Percentiles rank a stretch among this genome's conserved stretches.
Evolutionary conservation across 768 basidiomycete species (phyloP).

Genomic region (Mycena epipterygia): DNA sequence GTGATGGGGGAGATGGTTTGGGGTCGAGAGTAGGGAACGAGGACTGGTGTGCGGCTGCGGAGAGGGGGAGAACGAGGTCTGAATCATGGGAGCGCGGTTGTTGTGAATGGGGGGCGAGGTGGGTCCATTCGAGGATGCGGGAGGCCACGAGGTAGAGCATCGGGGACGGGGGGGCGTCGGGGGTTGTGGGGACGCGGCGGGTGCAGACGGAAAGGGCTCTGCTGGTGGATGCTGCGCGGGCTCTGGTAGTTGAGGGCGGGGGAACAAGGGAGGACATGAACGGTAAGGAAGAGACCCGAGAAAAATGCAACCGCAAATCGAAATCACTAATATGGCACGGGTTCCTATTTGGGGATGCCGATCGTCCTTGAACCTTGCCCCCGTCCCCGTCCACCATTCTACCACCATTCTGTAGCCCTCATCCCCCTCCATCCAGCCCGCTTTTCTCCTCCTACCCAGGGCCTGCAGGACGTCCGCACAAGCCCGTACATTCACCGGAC

Average conservation of each 20-base stretch:
- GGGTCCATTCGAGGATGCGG: slow-evolving; percentile 67
- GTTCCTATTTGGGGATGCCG: too few species aligned
- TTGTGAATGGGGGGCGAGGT: slow-evolving; percentile 56
- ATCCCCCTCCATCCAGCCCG: not conserved
- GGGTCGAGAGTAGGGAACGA: slow-evolving; percentile 33
- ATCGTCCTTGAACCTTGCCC: not conserved
- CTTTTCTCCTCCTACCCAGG: too few species aligned
- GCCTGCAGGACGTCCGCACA: too few species aligned
- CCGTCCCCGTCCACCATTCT: not conserved
- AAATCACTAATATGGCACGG: too few species aligned
- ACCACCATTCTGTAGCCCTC: not conserved
- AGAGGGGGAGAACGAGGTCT: slow-evolving; percentile 65
- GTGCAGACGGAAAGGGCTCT: slow-evolving; percentile 33
- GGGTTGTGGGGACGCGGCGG: slow-evolving; percentile 26
- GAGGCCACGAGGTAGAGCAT: slow-evolving; percentile 68
- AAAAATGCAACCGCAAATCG: too few species aligned
- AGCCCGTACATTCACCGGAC: too few species aligned
- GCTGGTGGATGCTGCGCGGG: not conserved
- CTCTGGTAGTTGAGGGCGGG: not conserved
- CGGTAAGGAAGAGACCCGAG: not conserved
- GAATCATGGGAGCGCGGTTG: slow-evolving; percentile 58
- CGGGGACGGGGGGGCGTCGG: slow-evolving; percentile 47
- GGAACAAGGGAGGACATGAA: not conserved
- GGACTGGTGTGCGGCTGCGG: slow-evolving; percentile 62
- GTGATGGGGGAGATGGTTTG: slow-evolving; percentile 22